phyloP scores from a whole-genome alignment of 352 stramenopile genomes.

The Vaucheria bursata region DNA sequence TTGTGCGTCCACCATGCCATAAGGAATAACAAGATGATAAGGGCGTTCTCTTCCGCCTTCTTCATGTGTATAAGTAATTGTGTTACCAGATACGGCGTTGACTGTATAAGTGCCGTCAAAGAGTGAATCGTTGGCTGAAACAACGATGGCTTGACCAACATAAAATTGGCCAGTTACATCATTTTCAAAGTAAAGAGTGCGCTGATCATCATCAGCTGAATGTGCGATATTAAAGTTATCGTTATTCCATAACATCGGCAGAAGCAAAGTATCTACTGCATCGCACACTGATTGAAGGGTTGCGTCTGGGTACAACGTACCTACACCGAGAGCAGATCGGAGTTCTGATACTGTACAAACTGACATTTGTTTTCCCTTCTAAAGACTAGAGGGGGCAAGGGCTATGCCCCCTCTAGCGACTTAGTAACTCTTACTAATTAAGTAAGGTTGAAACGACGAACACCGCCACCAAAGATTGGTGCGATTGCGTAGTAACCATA shows the following conservation, averaged over 20 bases:
- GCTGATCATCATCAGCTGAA: conserved; percentile 6
- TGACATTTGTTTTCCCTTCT: conserved; percentile 8
- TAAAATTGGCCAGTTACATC: conserved; percentile 8
- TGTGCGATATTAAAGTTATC: conserved; percentile 8
- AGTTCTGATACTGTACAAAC: conserved; percentile 8
- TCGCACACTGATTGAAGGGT: conserved; percentile 5
- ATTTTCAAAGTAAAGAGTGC: conserved; percentile 8
- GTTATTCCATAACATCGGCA: conserved; percentile 7
- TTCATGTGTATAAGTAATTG: conserved; percentile 9
- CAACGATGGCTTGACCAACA: conserved; percentile 5
- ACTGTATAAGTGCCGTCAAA: conserved; percentile 7
- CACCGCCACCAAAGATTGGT: conserved; percentile 4
- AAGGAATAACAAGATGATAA: conserved; percentile 9
- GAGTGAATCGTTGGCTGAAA: conserved; percentile 6
- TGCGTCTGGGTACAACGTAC: conserved; percentile 4
- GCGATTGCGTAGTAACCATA: conserved; percentile 6
- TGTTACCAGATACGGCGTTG: conserved; percentile 5
- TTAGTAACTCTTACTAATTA: conserved; percentile 9
- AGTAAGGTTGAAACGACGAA: conserved; percentile 7
- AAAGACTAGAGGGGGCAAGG: conserved; percentile 4
- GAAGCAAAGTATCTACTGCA: conserved; percentile 7
- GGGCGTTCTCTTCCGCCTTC: conserved; percentile 3
- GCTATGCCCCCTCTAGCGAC: conserved; percentile 3
- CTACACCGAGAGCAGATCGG: conserved; percentile 4
- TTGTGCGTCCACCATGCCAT: conserved; percentile 4